Conservation (phyloP, 2,329 filamentous ascomycete genomes). For the Fusarium fracticaudum region DNA sequence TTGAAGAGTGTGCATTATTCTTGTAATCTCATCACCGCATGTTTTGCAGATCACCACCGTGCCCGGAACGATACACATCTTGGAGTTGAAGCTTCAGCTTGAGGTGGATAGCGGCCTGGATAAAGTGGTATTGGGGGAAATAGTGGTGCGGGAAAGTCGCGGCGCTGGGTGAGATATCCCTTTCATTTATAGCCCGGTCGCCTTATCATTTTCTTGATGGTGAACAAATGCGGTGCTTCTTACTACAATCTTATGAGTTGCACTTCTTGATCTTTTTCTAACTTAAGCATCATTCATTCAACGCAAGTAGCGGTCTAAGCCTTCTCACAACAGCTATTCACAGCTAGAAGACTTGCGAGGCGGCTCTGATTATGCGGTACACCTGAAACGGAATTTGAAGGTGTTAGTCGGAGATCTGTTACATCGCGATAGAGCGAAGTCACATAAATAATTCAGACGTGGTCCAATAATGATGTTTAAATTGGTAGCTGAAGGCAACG, state of each 20-base stretch:
- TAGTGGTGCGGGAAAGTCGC: fast-evolving
- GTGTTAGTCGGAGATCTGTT: fast-evolving
- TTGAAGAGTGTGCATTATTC: not conserved
- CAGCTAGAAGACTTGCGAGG: fast-evolving
- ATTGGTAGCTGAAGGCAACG: not conserved
- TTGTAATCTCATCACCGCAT: not conserved
- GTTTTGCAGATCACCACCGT: not conserved
- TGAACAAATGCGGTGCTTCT: not conserved
- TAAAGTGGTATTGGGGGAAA: no score
- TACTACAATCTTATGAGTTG: fast-evolving
- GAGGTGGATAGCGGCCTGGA: not conserved
- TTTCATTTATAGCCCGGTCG: not conserved
- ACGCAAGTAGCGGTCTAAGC: not conserved
- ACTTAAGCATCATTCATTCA: fast-evolving
- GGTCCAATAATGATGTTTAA: not conserved
- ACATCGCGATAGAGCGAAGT: not conserved
- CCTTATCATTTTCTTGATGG: no score
- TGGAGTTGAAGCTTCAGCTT: fast-evolving
- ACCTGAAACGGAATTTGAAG: not conserved
- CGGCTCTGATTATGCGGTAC: not conserved
- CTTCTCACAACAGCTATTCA: not conserved
- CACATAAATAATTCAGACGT: no score
- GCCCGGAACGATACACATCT: not conserved
- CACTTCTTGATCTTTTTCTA: fast-evolving
- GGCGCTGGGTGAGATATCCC: fast-evolving